Percentiles rank a stretch among this genome's conserved stretches.
phyloP scores from a whole-genome alignment of 768 basidiomycete species.

The Trametes gibbosa region DNA sequence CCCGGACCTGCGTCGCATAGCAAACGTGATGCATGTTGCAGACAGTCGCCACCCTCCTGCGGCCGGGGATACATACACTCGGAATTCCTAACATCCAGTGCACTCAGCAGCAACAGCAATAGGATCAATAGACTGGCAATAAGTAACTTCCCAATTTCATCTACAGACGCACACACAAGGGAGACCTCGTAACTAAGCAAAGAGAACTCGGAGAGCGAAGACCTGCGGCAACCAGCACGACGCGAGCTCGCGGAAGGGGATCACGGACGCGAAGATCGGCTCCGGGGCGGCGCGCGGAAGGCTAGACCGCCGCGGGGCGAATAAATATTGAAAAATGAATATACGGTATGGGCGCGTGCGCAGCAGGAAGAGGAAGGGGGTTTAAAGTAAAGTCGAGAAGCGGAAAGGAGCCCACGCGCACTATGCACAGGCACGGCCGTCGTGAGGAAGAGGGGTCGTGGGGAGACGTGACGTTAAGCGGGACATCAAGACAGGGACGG shows the following conservation, averaged over 20 bases:
- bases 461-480: neutral
- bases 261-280: neutral
- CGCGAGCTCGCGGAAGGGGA: too few relatives aligned
- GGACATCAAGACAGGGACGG: neutral
- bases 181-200: neutral
- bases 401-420: neutral
- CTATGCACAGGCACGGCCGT: neutral
- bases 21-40: too few relatives aligned
- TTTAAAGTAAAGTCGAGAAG: neutral
- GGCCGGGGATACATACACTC: too few relatives aligned
- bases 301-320: slow-evolving; percentile 5
- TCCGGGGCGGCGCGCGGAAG: neutral
- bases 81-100: too few relatives aligned
- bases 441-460: slow-evolving; percentile 9
- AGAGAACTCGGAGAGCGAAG: neutral
- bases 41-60: too few relatives aligned
- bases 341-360: slow-evolving; percentile 8
- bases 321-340: slow-evolving; percentile 6
- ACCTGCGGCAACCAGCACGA: slow-evolving; percentile 12
- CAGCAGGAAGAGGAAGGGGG: neutral
- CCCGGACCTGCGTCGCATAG: too few relatives aligned
- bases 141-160: neutral
- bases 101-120: too few relatives aligned
- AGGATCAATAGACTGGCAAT: too few relatives aligned
- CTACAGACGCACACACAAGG: neutral